These are phyloP conservation scores for Alternaria triticimaculans DNA, from an alignment of 2,329 filamentous ascomycete species.

Conservation along the genomic window DNA sequence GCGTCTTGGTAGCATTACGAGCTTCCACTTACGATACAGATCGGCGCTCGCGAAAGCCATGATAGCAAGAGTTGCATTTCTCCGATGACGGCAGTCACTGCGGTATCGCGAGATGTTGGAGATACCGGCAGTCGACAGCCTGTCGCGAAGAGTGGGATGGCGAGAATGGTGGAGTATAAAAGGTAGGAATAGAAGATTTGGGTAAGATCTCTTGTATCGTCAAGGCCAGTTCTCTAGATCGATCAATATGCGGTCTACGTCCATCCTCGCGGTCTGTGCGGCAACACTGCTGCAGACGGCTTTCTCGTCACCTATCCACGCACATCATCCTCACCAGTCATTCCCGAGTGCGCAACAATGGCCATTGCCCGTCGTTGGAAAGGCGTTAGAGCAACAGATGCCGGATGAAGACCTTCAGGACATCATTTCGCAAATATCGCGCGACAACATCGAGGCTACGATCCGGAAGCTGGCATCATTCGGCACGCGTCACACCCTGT, in stretches of 20 bases:
- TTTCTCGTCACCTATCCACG: constrained; percentile 20
- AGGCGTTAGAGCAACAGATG: constrained; percentile 42
- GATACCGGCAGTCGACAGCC: constrained; percentile 17
- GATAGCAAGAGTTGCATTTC: constrained; percentile 1
- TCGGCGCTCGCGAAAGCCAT: constrained; percentile 11
- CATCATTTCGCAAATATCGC: constrained; percentile 47
- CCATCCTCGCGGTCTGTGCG: constrained; percentile 9
- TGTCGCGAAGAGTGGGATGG: constrained; percentile 12
- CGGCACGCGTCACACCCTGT: constrained; percentile 62
- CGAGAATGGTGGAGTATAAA: constrained; percentile 3
- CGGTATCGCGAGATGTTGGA: constrained; percentile 2
- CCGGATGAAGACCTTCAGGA: constrained; percentile 47
- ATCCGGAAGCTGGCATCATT: constrained; percentile 60
- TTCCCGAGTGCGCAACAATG: constrained; percentile 35
- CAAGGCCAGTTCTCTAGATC: background rate
- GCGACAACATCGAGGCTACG: constrained; percentile 55
- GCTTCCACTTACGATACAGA: constrained; percentile 26
- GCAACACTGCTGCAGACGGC: constrained; percentile 6
- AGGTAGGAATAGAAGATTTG: background rate
- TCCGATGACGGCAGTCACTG: constrained; percentile 15
- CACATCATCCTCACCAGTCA: constrained; percentile 13
- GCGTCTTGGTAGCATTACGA: constrained; percentile 24
- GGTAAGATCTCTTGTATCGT: background rate
- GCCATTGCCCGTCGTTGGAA: constrained; percentile 45
- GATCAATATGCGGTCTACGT: constrained; percentile 18